Percentiles rank a stretch among this genome's conserved stretches.
phyloP scores from a whole-genome alignment of 192 early-diverging fungal genomes.

The Entomortierella chlamydospora region DNA sequence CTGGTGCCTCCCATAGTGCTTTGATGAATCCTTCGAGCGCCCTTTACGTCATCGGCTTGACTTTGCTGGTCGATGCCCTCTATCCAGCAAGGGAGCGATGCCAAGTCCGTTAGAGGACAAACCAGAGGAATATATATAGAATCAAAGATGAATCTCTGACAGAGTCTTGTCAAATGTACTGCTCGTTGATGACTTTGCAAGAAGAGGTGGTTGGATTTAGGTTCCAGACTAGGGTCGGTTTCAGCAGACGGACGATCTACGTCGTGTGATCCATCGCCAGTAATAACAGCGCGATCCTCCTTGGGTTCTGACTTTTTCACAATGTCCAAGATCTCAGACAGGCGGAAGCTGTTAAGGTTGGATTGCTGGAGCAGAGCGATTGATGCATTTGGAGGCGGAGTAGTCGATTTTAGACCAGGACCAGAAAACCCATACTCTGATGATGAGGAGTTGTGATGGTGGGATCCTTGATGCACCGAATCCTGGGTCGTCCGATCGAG shows the following conservation, averaged over 20 bases:
- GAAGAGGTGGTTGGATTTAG: constrained; percentile 38
- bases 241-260: constrained; percentile 15
- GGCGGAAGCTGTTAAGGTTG: constrained; percentile 64
- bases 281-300: constrained; percentile 1
- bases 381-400: constrained; percentile 46
- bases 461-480: constrained; percentile 2
- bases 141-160: constrained; percentile 70
- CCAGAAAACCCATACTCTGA: constrained; percentile 22
- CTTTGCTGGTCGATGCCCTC: constrained; percentile 53
- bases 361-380: constrained; percentile 60
- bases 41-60: constrained; percentile 15
- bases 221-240: constrained; percentile 35
- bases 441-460: neutral
- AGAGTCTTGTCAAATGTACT: constrained; percentile 50
- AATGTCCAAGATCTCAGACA: constrained; percentile 49
- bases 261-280: neutral
- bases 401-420: constrained; percentile 8
- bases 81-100: constrained; percentile 53
- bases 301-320: constrained; percentile 35
- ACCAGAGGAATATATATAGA: constrained; percentile 64
- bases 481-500: constrained; percentile 20
- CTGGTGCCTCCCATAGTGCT: constrained; percentile 45
- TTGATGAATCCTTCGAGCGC: constrained; percentile 56
- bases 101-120: constrained; percentile 57
- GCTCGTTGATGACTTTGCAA: constrained; percentile 45